These are phyloP conservation scores for Phialophora verrucosa DNA, from an alignment of 2,329 filamentous ascomycete genomes.

Conservation along the genomic window DNA sequence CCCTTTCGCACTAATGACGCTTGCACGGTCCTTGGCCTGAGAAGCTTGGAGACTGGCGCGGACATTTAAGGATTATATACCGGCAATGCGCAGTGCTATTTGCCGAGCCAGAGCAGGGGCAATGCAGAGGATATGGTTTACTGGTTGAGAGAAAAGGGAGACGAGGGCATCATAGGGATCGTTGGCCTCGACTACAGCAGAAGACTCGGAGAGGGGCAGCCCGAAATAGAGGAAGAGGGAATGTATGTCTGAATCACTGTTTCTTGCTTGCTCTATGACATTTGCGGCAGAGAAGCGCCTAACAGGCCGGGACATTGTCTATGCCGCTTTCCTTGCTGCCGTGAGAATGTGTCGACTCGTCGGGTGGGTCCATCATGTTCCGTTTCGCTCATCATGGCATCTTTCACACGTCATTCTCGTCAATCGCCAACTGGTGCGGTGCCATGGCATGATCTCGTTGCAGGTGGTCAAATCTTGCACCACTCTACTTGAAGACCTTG, in stretches of 20 bases:
- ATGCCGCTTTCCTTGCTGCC: neutral
- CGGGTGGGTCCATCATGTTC: neutral
- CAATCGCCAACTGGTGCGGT: neutral
- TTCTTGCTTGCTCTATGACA: conserved; percentile 1
- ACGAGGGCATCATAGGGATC: neutral
- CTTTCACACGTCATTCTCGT: neutral
- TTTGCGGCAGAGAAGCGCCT: neutral
- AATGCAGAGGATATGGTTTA: neutral
- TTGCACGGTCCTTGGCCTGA: too few relatives aligned
- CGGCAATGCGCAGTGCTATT: too few relatives aligned
- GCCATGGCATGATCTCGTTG: neutral
- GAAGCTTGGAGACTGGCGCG: too few relatives aligned
- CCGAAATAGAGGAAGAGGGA: neutral
- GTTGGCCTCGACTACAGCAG: neutral
- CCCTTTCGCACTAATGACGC: too few relatives aligned
- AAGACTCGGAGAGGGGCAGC: neutral
- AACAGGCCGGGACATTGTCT: neutral
- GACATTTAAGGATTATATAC: too few relatives aligned
- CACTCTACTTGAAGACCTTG: conserved; percentile 96
- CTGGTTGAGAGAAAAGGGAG: neutral
- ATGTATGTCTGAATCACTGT: neutral
- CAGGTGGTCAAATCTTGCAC: neutral
- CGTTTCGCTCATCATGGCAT: neutral
- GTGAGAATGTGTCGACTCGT: neutral
- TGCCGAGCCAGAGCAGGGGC: neutral